phyloP scores from a whole-genome alignment of 2,329 filamentous ascomycete genomes.

The Ceratocystis smalleyi region DNA sequence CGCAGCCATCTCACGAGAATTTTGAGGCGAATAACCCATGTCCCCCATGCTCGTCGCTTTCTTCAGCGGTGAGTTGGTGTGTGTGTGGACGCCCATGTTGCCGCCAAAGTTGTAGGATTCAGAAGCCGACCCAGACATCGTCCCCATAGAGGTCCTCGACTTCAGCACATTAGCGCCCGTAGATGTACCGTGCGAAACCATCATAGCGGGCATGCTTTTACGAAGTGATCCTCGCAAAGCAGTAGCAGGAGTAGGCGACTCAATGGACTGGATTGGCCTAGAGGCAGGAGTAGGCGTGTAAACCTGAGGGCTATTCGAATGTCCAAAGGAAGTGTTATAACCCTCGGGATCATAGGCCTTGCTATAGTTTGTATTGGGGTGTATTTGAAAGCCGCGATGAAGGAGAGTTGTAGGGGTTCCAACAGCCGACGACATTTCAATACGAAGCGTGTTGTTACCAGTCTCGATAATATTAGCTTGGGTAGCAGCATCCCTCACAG shows the following conservation, averaged over 20 bases:
- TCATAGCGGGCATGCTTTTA: conserved; percentile 9
- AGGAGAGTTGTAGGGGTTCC: conserved; percentile 47
- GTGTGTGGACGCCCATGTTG: conserved; percentile 63
- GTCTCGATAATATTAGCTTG: conserved; percentile 47
- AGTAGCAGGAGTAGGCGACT: conserved; percentile 1
- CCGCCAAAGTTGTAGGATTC: conserved; percentile 40
- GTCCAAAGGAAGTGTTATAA: conserved; percentile 21
- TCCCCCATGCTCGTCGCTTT: conserved; percentile 54
- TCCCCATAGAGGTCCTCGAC: conserved; percentile 5
- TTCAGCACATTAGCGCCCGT: conserved; percentile 1
- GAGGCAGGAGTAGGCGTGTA: conserved; percentile 22
- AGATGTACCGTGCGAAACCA: conserved; percentile 12
- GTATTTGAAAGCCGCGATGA: conserved; percentile 62
- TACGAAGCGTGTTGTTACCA: conserved; percentile 27
- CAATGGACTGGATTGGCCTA: conserved; percentile 6
- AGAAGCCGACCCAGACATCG: background rate
- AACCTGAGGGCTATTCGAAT: conserved; percentile 27
- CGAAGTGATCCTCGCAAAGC: conserved; percentile 3
- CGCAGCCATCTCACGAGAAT: conserved; percentile 46
- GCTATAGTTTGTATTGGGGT: conserved; percentile 68
- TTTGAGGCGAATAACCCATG: conserved; percentile 35
- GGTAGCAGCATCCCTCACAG: conserved; percentile 62
- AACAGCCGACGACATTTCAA: conserved; percentile 21
- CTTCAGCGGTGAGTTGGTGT: conserved; percentile 68
- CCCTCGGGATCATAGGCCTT: conserved; percentile 55